These are phyloP conservation scores for Coemansia sp. DNA, from an alignment of 371 early-diverging fungal species.

Conservation along the genomic window DNA sequence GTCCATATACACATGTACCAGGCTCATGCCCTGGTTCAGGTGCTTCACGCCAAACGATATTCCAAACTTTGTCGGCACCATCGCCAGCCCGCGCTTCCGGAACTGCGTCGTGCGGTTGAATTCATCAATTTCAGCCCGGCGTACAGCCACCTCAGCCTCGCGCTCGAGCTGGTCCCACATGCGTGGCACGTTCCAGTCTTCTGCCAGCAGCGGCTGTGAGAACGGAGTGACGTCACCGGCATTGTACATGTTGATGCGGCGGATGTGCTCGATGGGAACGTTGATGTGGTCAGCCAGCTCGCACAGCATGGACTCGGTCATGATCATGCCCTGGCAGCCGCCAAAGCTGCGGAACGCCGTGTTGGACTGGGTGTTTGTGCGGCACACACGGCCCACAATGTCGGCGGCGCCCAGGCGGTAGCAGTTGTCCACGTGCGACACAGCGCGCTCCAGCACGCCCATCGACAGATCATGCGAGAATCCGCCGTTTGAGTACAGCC, in stretches of 20 bases:
- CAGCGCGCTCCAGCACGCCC: constrained; percentile 67
- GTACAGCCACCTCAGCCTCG: constrained; percentile 51
- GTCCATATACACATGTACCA: constrained; percentile 78
- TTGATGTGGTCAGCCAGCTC: constrained; percentile 65
- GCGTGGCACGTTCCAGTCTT: constrained; percentile 65
- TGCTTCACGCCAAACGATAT: constrained; percentile 63
- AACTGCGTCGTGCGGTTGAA: constrained; percentile 64
- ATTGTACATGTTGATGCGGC: constrained; percentile 65
- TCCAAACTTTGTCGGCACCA: constrained; percentile 76
- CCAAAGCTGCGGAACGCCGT: constrained; percentile 79
- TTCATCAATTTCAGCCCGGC: constrained; percentile 56
- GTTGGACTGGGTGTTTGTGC: constrained; percentile 74
- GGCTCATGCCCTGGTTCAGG: constrained; percentile 75
- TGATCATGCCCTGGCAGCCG: constrained; percentile 74
- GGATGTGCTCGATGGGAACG: constrained; percentile 57
- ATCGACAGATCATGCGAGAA: constrained; percentile 68
- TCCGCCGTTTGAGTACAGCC: constrained; percentile 67
- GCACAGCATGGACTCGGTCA: constrained; percentile 66
- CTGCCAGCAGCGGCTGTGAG: constrained; percentile 55
- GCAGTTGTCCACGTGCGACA: constrained; percentile 69
- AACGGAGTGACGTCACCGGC: constrained; percentile 68
- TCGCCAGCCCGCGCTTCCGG: constrained; percentile 69
- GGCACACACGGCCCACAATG: constrained; percentile 63
- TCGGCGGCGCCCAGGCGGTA: constrained; percentile 67
- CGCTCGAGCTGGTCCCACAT: constrained; percentile 62